phyloP scores from a whole-genome alignment of 2,329 filamentous ascomycete species.

The Teratosphaeria epicoccoides region DNA sequence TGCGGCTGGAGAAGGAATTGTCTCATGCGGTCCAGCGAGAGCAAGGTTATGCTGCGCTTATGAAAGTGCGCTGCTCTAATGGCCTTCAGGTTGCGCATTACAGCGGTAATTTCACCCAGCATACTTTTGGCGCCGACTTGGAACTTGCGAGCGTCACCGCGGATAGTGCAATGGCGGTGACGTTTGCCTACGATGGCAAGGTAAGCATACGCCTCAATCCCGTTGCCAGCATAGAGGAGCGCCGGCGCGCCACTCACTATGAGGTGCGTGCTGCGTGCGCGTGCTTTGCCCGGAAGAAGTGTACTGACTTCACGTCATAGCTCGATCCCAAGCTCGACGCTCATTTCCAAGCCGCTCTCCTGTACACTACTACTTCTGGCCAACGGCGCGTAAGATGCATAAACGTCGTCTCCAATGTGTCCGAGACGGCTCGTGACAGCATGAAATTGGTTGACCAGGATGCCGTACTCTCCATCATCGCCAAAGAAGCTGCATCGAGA shows the following conservation, averaged over 20 bases:
- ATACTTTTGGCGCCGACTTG: slow-evolving; percentile 87
- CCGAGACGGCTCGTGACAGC: slow-evolving; percentile 66
- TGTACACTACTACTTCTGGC: slow-evolving; percentile 86
- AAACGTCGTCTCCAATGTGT: slow-evolving; percentile 88
- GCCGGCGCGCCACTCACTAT: slow-evolving; percentile 8
- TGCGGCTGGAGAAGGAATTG: slow-evolving; percentile 76
- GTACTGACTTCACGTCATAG: slow-evolving; percentile 11
- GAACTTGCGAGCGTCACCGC: slow-evolving; percentile 88
- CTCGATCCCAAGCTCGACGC: slow-evolving; percentile 94
- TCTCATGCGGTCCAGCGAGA: slow-evolving; percentile 77
- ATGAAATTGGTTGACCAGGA: slow-evolving; percentile 96
- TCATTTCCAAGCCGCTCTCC: slow-evolving; percentile 88
- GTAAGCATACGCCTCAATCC: slow-evolving; percentile 14
- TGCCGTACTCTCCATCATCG: slow-evolving; percentile 75
- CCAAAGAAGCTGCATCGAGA: slow-evolving; percentile 87
- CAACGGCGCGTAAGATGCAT: slow-evolving; percentile 84
- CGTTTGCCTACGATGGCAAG: slow-evolving; percentile 92
- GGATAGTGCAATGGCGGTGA: slow-evolving; percentile 84
- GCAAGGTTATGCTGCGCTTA: slow-evolving; percentile 87
- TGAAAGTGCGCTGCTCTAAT: slow-evolving; percentile 98
- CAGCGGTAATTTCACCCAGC: slow-evolving; percentile 91
- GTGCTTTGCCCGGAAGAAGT: not conserved
- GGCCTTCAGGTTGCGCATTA: slow-evolving; percentile 89
- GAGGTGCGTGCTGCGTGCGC: slow-evolving; percentile 6
- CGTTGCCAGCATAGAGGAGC: slow-evolving; percentile 6